phyloP scores from a whole-genome alignment of 192 early-diverging fungal genomes.

The Rhizophagus prolifer region DNA sequence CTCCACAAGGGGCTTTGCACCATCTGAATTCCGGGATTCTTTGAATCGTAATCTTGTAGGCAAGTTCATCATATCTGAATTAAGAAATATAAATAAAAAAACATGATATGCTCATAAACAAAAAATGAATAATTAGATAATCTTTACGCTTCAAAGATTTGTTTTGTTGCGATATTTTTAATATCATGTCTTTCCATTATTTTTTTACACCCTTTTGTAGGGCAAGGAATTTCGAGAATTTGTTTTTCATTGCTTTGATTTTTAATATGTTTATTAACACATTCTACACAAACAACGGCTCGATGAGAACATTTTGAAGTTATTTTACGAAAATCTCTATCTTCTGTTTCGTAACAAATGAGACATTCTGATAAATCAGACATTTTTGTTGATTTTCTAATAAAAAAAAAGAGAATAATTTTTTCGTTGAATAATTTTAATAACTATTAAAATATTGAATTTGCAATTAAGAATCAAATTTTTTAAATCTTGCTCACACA shows the following conservation, averaged over 20 bases:
- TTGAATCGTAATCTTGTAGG: background rate
- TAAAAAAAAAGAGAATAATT: too few species aligned
- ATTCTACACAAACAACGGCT: background rate
- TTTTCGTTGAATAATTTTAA: too few species aligned
- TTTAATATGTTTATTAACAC: constrained; percentile 8
- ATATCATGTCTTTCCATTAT: constrained; percentile 6
- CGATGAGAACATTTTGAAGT: background rate
- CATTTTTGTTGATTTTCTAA: background rate
- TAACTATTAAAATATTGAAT: too few species aligned
- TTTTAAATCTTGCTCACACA: too few species aligned
- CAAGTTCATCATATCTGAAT: background rate
- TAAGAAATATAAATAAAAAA: too few species aligned
- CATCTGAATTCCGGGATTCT: constrained; percentile 3
- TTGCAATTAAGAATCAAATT: too few species aligned
- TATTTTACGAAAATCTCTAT: background rate
- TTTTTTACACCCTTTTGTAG: constrained; percentile 2
- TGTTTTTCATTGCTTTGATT: background rate
- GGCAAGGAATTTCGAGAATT: constrained; percentile 3
- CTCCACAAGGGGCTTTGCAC: constrained; percentile 5
- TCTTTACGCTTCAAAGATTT: constrained; percentile 1
- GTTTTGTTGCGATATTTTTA: background rate
- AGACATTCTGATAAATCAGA: background rate
- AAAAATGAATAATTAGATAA: too few species aligned
- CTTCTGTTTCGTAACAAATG: background rate
- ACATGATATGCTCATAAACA: too few species aligned